Evolutionary conservation across 257 asterid genomes (phyloP).

Genomic region (Rubia yunnanensis): DNA sequence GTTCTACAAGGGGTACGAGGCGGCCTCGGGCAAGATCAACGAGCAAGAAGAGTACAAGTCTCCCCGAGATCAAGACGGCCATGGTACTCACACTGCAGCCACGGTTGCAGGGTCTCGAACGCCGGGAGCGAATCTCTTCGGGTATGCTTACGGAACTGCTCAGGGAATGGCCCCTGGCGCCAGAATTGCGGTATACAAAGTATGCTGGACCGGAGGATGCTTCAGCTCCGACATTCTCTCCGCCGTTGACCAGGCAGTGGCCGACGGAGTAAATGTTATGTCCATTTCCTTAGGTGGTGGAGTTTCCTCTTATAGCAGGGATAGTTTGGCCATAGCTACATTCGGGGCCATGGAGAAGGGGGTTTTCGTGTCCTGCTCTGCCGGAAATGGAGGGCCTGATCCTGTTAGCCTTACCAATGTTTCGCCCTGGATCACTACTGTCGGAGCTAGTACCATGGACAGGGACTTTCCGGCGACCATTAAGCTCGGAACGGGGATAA

Average conservation of each 20-base stretch:
- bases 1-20: constrained; percentile 69
- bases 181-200: constrained; percentile 74
- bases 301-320: constrained; percentile 59
- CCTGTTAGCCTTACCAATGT: constrained; percentile 84
- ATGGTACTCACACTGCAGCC: constrained; percentile 90
- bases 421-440: constrained; percentile 88
- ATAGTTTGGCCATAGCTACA: constrained; percentile 66
- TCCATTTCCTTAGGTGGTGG: constrained; percentile 94
- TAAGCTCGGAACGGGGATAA: constrained; percentile 57
- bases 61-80: constrained; percentile 89
- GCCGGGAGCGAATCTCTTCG: constrained; percentile 62
- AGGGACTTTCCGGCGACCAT: constrained; percentile 77
- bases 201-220: constrained; percentile 93
- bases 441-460: constrained; percentile 90
- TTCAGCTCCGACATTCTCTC: constrained; percentile 85
- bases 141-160: constrained; percentile 81
- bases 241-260: constrained; percentile 85
- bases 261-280: constrained; percentile 73
- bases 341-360: constrained; percentile 96
- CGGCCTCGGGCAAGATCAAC: constrained; percentile 68
- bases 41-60: constrained; percentile 62
- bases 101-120: constrained; percentile 65
- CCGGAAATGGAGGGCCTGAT: constrained; percentile 93
- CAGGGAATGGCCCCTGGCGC: constrained; percentile 91
- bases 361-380: constrained; percentile 74